phyloP scores from a whole-genome alignment of 1,284 basidiomycete species.

The Ceratobasidium sp. region DNA sequence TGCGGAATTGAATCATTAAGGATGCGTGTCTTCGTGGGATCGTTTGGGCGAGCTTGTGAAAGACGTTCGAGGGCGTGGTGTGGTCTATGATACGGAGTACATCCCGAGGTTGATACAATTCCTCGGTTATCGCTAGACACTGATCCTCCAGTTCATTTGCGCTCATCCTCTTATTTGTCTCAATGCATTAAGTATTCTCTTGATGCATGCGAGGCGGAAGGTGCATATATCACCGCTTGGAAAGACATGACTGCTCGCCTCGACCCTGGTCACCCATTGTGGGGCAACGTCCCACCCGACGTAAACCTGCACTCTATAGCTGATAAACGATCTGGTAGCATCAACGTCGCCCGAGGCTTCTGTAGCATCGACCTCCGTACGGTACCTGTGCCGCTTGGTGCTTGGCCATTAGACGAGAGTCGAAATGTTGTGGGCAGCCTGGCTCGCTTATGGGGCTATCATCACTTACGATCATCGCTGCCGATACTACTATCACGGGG shows the following conservation, averaged over 20 bases:
- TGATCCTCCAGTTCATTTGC: not conserved
- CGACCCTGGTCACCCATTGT: conserved; percentile 3
- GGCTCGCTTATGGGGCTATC: not conserved
- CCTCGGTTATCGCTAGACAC: not conserved
- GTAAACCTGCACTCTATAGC: not conserved
- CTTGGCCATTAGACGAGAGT: conserved; percentile 8
- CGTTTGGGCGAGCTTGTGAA: too few species aligned
- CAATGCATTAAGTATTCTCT: not conserved
- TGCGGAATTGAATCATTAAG: too few species aligned
- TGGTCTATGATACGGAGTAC: too few species aligned
- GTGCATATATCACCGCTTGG: not conserved
- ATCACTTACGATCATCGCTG: not conserved
- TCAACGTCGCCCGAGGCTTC: not conserved
- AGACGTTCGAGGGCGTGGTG: too few species aligned
- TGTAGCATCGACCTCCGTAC: not conserved
- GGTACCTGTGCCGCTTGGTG: not conserved
- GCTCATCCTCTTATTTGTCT: not conserved
- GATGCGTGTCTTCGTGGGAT: too few species aligned
- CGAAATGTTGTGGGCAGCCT: conserved; percentile 1
- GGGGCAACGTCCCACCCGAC: not conserved
- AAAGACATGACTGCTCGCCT: conserved; percentile 17
- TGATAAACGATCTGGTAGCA: not conserved
- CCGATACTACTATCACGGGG: not conserved
- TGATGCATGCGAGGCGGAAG: not conserved
- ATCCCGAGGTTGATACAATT: too few species aligned